A percentile compares a stretch with the other conserved stretches of the same genome.
Conservation (phyloP, 2,329 filamentous ascomycete species). For the Aspergillus alliaceus region DNA sequence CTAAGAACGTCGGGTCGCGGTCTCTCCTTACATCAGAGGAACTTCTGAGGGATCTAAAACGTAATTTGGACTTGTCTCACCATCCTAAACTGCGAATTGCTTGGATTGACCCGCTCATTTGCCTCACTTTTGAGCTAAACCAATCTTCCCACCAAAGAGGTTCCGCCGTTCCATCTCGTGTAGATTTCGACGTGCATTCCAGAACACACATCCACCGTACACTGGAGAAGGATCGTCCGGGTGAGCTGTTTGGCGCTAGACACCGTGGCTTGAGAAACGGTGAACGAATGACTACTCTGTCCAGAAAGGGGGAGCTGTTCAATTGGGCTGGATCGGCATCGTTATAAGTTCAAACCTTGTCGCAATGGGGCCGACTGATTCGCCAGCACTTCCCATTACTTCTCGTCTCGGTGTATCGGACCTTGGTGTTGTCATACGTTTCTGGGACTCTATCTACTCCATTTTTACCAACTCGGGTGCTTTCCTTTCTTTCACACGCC, state of each 20-base stretch:
- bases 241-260: constrained; percentile 1
- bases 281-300: constrained; percentile 6
- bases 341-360: constrained; percentile 14
- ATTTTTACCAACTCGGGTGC: constrained; percentile 19
- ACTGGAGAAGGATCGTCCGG: neutral
- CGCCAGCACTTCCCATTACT: constrained; percentile 3
- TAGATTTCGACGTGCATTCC: constrained; percentile 20
- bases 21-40: constrained; percentile 11
- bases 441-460: constrained; percentile 22
- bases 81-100: constrained; percentile 6
- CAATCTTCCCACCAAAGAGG: constrained; percentile 20
- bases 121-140: constrained; percentile 21
- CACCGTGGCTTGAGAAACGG: constrained; percentile 8
- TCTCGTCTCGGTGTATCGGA: constrained; percentile 8
- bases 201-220: constrained; percentile 20
- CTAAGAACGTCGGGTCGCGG: constrained; percentile 3
- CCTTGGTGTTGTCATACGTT: constrained; percentile 12
- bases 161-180: constrained; percentile 18
- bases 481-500: constrained; percentile 18
- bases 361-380: constrained; percentile 16
- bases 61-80: constrained; percentile 8
- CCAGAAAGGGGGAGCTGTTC: constrained; percentile 8
- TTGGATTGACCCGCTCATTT: constrained; percentile 16
- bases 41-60: neutral
- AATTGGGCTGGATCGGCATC: constrained; percentile 10